Conservation (phyloP, 2,329 filamentous ascomycete genomes). For the Fonsecaea pedrosoi region DNA sequence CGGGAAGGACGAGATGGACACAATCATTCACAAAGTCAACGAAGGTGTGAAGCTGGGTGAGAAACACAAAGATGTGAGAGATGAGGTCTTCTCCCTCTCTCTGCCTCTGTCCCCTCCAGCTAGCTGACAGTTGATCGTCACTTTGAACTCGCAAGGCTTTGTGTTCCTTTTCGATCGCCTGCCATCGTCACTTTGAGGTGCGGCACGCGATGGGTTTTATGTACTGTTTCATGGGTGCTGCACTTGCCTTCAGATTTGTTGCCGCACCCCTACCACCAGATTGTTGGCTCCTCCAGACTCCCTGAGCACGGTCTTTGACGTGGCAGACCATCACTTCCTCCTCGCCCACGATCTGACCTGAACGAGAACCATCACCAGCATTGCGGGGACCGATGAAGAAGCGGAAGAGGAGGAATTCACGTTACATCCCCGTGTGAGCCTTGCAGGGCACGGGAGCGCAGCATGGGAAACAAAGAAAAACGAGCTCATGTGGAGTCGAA, state of each 20-base stretch:
- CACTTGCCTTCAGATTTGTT: constrained; percentile 25
- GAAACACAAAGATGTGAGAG: constrained; percentile 1
- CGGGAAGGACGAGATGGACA: constrained; percentile 18
- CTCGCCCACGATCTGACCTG: background rate
- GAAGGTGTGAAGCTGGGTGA: background rate
- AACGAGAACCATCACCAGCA: background rate
- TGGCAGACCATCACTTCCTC: background rate
- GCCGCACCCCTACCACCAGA: constrained; percentile 12
- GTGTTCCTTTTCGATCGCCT: constrained; percentile 7
- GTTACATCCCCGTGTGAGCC: constrained; percentile 11
- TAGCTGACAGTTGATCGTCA: constrained; percentile 11
- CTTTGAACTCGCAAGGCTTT: constrained; percentile 8
- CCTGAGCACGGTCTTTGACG: background rate
- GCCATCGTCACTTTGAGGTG: constrained; percentile 6
- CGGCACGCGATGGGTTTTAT: constrained; percentile 33
- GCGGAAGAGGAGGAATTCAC: background rate
- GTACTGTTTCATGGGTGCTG: constrained; percentile 32
- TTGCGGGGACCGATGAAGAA: background rate
- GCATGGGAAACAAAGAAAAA: constrained; percentile 19
- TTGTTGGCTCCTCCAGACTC: background rate
- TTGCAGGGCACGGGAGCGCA: constrained; percentile 11
- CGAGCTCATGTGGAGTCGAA: background rate
- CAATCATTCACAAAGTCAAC: constrained; percentile 8
- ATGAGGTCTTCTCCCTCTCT: constrained; percentile 1
- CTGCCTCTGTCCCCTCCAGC: background rate